Conservation (phyloP, 257 asterid genomes). For the Solanum ahanhuiri region DNA sequence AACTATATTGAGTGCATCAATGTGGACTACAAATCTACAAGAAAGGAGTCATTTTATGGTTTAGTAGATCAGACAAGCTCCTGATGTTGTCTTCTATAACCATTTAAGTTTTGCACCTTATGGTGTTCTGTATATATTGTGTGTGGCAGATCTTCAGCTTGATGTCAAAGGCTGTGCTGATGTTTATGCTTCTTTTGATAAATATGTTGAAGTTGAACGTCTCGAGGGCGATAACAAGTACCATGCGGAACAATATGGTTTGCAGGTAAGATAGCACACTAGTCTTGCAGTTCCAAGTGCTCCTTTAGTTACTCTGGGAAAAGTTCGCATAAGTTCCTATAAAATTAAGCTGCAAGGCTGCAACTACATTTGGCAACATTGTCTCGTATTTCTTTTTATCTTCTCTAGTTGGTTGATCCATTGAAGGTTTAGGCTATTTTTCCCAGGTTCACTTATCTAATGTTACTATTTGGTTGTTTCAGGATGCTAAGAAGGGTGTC, state of each 20-base stretch:
- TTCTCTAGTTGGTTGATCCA: not conserved
- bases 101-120: constrained; percentile 9
- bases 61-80: not conserved
- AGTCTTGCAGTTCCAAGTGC: not conserved
- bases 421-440: not conserved
- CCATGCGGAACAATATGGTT: constrained; percentile 88
- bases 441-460: not conserved
- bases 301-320: not conserved
- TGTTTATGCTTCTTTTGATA: constrained; percentile 93
- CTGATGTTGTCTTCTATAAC: constrained; percentile 6
- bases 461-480: constrained; percentile 9
- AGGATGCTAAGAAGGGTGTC: constrained; percentile 99
- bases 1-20: constrained; percentile 93
- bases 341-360: not conserved
- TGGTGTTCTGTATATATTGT: constrained; percentile 5
- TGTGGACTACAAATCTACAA: constrained; percentile 86
- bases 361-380: not conserved
- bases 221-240: constrained; percentile 95
- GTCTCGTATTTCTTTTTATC: not conserved
- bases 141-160: constrained; percentile 82
- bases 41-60: constrained; percentile 98
- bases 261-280: constrained; percentile 49
- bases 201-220: constrained; percentile 94
- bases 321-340: not conserved
- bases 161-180: constrained; percentile 96